Evolutionary conservation across 257 asterid species (phyloP), one percentile per base, ranked within the genome.

Genomic region (Capsicum rhomboideum): DNA sequence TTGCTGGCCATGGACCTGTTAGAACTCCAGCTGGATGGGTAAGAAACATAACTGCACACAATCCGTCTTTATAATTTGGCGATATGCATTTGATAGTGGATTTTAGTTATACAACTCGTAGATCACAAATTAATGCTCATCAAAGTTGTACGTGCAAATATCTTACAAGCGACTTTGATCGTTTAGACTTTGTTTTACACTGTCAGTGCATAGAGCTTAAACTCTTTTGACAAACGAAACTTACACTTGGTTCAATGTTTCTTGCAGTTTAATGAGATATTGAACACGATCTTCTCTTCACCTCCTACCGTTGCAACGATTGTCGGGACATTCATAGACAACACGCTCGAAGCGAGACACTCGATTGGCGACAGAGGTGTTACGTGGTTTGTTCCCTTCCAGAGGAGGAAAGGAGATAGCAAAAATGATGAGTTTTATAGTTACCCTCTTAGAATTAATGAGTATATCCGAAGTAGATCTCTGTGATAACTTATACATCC

Each of bases 1-100:
- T 26, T 3, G n/a, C 86, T 44, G 99, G 98, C 16, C 98, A 92
- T 83, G 98, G 98, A 42, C 99, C 99, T 44, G 92, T 95, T 85
- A 80, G 91, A 89, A 93, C 99, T 11, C 83, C 89, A 44, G 99
- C 89, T 80, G 97, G 99, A 94, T 97, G 99, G 99, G 99, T 97
- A 93, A 87, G 88, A 71, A 69, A 71, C 82, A 77, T 50, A 16
- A 28, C 82, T 77, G 50, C 18, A 28, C 64, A 50, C 42, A 5
- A 50, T 28, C 28, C 64, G 17, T 16, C 42, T 6, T 28, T 28
- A 1, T 52, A 20, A 52, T 77, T 8, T 49, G 34, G 3, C 2
- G 42, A 49, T 49, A 14, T 26, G 16, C 61, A 49, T 23, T 23
- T 49, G 42, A 75, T 28, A 49, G 34, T 75, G 54, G 3, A 74